phyloP scores from a whole-genome alignment of 768 basidiomycete species.

The Russula sp. region DNA sequence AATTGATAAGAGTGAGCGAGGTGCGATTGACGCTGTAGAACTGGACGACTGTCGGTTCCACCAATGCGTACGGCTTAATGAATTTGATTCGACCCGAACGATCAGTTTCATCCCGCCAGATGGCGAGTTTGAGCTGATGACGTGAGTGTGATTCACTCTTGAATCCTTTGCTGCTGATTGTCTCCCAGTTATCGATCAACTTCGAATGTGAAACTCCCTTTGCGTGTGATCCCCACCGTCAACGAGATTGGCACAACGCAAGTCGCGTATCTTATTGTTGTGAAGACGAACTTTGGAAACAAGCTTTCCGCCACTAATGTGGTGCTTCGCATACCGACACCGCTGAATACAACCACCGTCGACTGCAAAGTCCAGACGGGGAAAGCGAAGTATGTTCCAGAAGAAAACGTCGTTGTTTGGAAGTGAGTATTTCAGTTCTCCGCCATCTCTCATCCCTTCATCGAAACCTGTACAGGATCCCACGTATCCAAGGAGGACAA shows the following conservation, averaged over 20 bases:
- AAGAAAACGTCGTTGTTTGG: conserved; percentile 95
- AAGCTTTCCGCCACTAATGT: conserved; percentile 93
- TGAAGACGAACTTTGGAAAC: conserved; percentile 83
- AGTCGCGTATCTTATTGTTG: conserved; percentile 83
- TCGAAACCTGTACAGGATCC: conserved; percentile 52
- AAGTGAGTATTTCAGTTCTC: conserved; percentile 55
- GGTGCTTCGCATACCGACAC: conserved; percentile 91
- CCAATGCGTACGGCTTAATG: conserved; percentile 91
- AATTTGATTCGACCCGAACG: conserved; percentile 88
- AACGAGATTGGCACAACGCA: conserved; percentile 88
- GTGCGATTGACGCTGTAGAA: conserved; percentile 73
- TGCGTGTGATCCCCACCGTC: conserved; percentile 84
- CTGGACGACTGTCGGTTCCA: conserved; percentile 98
- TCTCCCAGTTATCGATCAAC: conserved; percentile 85
- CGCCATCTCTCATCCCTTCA: not conserved
- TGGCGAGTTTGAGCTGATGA: conserved; percentile 98
- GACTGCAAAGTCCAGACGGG: conserved; percentile 88
- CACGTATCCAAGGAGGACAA: conserved; percentile 86
- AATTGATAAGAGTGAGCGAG: conserved; percentile 72
- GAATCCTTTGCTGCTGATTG: not conserved
- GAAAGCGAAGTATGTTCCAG: conserved; percentile 96
- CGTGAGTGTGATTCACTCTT: conserved; percentile 38
- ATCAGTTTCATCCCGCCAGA: conserved; percentile 98
- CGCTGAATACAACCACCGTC: conserved; percentile 86
- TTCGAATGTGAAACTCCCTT: conserved; percentile 90